These are phyloP conservation scores for Globisporangium takayamanum DNA, from an alignment of 352 stramenopile species.

Conservation along the genomic window DNA sequence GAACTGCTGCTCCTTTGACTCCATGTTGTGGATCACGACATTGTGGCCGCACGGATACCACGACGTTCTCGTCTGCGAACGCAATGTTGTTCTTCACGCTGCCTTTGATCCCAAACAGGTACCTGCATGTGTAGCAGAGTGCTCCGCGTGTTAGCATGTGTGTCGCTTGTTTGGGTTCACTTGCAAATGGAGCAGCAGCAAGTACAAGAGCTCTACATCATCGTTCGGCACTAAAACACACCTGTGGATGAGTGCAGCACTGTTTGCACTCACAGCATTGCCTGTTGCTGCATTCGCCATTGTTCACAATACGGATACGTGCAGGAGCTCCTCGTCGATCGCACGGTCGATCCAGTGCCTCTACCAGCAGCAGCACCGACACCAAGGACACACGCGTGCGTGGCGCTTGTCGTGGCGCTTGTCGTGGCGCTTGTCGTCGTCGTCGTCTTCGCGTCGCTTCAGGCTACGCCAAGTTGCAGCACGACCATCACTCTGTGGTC, in stretches of 20 bases:
- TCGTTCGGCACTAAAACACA: background rate
- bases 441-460: slow-evolving; percentile 1
- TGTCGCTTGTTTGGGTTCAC: too few species aligned
- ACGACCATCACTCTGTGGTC: slow-evolving; percentile 1
- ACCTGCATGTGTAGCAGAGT: slow-evolving; percentile 15
- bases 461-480: background rate
- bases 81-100: slow-evolving; percentile 76
- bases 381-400: background rate
- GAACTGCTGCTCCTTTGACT: slow-evolving; percentile 88
- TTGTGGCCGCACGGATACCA: slow-evolving; percentile 88
- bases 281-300: slow-evolving; percentile 8
- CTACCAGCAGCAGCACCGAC: background rate
- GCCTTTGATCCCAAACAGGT: slow-evolving; percentile 85
- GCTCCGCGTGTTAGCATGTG: too few species aligned
- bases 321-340: background rate
- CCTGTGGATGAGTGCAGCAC: slow-evolving; percentile 44
- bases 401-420: background rate
- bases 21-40: slow-evolving; percentile 84
- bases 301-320: background rate
- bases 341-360: background rate
- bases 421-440: background rate
- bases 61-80: slow-evolving; percentile 80
- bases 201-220: background rate
- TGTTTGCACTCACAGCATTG: slow-evolving; percentile 15
- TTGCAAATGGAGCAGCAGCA: background rate